phyloP scores from a whole-genome alignment of 129 eudicot species.

The Flaveria sonorensis region DNA sequence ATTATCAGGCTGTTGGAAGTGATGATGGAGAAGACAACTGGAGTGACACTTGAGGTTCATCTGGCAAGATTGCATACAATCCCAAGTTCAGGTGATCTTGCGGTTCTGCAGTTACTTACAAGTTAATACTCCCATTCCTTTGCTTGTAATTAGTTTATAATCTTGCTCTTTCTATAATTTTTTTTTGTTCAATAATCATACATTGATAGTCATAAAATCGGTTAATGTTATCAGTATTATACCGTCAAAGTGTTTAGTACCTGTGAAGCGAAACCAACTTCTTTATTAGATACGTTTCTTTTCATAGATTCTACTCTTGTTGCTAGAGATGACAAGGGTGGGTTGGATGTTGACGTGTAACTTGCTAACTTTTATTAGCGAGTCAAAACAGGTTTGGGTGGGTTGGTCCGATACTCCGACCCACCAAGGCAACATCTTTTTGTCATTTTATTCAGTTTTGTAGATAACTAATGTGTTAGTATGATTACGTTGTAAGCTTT shows the following conservation, averaged over 20 bases:
- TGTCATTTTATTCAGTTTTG: background rate
- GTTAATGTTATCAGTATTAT: background rate
- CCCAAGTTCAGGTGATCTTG: constrained; percentile 11
- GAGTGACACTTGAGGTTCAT: constrained; percentile 43
- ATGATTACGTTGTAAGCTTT: background rate
- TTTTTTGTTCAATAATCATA: constrained; percentile 15
- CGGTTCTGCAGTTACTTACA: constrained; percentile 24
- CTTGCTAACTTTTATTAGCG: background rate
- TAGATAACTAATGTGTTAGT: background rate
- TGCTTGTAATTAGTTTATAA: constrained; percentile 27
- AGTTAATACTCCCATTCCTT: constrained; percentile 34
- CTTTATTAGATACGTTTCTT: too few relatives aligned
- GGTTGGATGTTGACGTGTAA: background rate
- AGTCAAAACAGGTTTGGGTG: background rate
- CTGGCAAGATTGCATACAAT: constrained; percentile 15
- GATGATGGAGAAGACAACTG: constrained; percentile 50
- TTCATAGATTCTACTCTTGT: too few relatives aligned
- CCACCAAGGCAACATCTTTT: background rate
- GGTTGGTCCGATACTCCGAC: background rate
- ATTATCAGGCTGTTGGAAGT: constrained; percentile 43
- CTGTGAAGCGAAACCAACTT: background rate
- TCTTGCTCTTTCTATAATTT: constrained; percentile 5
- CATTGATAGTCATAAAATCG: constrained; percentile 27
- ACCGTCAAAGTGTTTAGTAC: background rate
- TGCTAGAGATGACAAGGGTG: background rate